Conservation (phyloP, 179 eudicot genomes). For the Vitellaria paradoxa region DNA sequence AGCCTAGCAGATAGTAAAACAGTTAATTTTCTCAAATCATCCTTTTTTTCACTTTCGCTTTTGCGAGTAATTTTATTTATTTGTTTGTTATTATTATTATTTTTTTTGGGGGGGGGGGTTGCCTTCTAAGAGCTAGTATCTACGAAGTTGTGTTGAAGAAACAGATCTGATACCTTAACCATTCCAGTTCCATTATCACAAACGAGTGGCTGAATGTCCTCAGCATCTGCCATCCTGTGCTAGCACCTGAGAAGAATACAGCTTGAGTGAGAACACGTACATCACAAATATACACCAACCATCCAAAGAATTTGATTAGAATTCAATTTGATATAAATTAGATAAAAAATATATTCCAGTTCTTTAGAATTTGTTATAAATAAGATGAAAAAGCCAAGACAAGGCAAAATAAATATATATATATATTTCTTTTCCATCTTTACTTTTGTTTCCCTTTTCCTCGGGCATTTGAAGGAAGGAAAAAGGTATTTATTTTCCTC, state of each 20-base stretch:
- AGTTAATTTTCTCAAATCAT: not conserved
- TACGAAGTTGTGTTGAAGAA: not conserved
- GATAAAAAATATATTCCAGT: too few relatives aligned
- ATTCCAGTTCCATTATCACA: constrained; percentile 62
- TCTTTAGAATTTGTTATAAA: too few relatives aligned
- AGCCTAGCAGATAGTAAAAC: constrained; percentile 22
- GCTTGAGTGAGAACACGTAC: not conserved
- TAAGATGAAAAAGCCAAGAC: too few relatives aligned
- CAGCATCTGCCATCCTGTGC: constrained; percentile 51
- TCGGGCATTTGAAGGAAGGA: not conserved
- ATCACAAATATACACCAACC: not conserved
- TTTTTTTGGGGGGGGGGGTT: too few relatives aligned
- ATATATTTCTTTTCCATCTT: not conserved
- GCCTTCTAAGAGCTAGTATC: not conserved
- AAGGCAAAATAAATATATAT: too few relatives aligned
- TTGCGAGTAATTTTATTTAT: not conserved
- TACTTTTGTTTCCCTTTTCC: not conserved
- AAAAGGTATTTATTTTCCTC: not conserved
- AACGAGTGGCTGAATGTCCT: constrained; percentile 58
- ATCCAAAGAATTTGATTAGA: too few relatives aligned
- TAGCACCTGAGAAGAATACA: constrained; percentile 17
- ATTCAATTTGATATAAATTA: too few relatives aligned
- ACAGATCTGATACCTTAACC: constrained; percentile 36
- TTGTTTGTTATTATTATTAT: too few relatives aligned
- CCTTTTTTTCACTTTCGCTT: not conserved